Conservation (phyloP, 2,329 filamentous ascomycete genomes). For the Fusarium sacchari region DNA sequence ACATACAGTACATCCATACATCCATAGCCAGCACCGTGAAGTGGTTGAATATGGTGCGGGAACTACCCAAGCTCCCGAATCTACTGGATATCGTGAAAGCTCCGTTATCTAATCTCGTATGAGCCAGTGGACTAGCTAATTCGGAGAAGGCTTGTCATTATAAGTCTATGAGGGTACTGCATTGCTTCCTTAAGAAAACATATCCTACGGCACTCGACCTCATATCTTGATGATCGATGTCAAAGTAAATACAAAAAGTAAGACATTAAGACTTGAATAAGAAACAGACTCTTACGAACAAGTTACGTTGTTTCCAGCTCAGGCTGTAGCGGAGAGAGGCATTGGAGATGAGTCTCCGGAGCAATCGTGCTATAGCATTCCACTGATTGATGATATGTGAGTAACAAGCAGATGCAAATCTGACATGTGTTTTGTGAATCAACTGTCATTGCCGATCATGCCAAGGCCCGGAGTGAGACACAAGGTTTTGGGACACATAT, state of each 20-base stretch:
- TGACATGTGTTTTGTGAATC: neutral
- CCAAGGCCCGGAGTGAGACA: neutral
- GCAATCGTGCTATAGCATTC: slow-evolving; percentile 10
- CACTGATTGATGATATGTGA: neutral
- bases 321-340: neutral
- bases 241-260: neutral
- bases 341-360: neutral
- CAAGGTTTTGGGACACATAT: slow-evolving; percentile 9
- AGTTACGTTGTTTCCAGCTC: neutral
- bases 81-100: neutral
- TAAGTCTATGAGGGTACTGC: neutral
- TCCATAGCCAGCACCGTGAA: neutral
- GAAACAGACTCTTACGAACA: neutral
- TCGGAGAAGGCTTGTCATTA: neutral
- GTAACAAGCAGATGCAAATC: neutral
- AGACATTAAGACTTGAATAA: neutral
- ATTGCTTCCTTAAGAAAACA: neutral
- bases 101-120: neutral
- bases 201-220: neutral
- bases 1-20: neutral
- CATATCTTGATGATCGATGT: neutral
- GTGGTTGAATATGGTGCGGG: neutral
- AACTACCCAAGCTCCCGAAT: neutral
- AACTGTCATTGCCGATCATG: neutral
- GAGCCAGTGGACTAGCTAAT: neutral